A percentile compares a stretch with the other conserved stretches of the same genome.
These are phyloP conservation scores for Microascus cirrosus DNA, from an alignment of 2,329 filamentous ascomycete genomes.

Conservation along the genomic window DNA sequence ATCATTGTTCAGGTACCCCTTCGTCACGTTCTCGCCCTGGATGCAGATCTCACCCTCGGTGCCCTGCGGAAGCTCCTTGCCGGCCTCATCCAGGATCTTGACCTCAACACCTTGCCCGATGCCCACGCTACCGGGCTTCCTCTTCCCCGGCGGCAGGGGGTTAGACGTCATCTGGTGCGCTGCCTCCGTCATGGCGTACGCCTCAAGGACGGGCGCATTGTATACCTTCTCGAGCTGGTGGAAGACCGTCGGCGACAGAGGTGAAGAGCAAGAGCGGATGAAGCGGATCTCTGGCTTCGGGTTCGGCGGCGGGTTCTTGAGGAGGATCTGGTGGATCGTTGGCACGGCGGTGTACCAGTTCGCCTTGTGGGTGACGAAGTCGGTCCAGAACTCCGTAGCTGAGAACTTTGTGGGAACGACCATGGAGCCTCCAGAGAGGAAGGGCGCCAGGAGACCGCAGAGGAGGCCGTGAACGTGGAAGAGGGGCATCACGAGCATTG, in stretches of 20 bases:
- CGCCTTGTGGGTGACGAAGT: conserved; percentile 62
- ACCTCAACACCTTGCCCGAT: conserved; percentile 76
- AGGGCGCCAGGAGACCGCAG: conserved; percentile 68
- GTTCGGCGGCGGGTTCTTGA: conserved; percentile 58
- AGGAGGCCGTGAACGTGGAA: conserved; percentile 88
- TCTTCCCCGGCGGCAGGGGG: conserved; percentile 57
- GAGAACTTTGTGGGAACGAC: conserved; percentile 73
- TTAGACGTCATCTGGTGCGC: conserved; percentile 78
- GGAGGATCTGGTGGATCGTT: conserved; percentile 81
- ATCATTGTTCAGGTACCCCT: conserved; percentile 75
- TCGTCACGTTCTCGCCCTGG: conserved; percentile 70
- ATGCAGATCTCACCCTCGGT: conserved; percentile 75
- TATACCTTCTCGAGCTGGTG: conserved; percentile 67
- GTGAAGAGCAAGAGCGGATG: conserved; percentile 79
- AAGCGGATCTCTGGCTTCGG: conserved; percentile 68
- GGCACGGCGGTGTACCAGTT: conserved; percentile 94
- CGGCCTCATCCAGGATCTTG: conserved; percentile 60
- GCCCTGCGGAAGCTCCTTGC: conserved; percentile 57
- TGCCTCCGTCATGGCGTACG: conserved; percentile 88
- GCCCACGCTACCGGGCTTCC: conserved; percentile 73
- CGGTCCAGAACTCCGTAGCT: conserved; percentile 69
- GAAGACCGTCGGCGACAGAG: conserved; percentile 71
- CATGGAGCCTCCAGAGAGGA: conserved; percentile 66
- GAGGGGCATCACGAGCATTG: conserved; percentile 80
- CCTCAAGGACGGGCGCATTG: conserved; percentile 72